Base-by-base conservation (phyloP, 495 filamentous ascomycete species). In the Talaromyces trachyspermus region DNA sequence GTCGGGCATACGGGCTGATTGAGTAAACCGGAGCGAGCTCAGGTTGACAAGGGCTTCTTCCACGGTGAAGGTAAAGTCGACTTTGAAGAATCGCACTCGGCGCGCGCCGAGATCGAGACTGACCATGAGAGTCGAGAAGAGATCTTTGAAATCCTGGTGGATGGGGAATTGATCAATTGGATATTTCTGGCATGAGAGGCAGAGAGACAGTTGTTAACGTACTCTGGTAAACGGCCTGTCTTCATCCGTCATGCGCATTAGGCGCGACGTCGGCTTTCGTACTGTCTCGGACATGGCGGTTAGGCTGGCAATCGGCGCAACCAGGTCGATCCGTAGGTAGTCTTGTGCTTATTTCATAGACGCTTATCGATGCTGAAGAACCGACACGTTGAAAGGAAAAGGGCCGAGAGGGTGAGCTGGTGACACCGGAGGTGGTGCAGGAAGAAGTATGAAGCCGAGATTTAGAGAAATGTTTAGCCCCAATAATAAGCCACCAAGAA, bases 11-110 rank as follows among this genome's bases (percentile, higher is more conserved):
- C 88, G 83, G 59, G 92, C 92, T 2, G 88, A 92, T 61, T 94
- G 88, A 1, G 88, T 90, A 65, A 94, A 94, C 50, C 90, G 92
- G 43, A 94, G 71, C 5, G 87, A 91, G 24, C 88, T 87, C 5
- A 94, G 72, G 56, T 92, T 91, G 59, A 87, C 88, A 62, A 92
- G 87, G 15, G 88, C 88, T 74, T 94, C 88, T 69, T 91, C 87
- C 0, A 86, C 87, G 12, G 87, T 75, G 57, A 94, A 94, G n/a
- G 86, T 88, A 69, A 85, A 84, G 33, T 89, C 81, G 33, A 89
- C 71, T 51, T 78, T 76, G 57, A 75, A 79, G 63, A 94, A 81
- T 6, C 87, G 82, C 32, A 90, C 81, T 24, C 88, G 77, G 55
- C 92, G 88, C 3, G 83, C 66, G 26, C 71, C 79, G 26, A 94